phyloP scores from a whole-genome alignment of 2,329 filamentous ascomycete species.

The Cercospora beticola region DNA sequence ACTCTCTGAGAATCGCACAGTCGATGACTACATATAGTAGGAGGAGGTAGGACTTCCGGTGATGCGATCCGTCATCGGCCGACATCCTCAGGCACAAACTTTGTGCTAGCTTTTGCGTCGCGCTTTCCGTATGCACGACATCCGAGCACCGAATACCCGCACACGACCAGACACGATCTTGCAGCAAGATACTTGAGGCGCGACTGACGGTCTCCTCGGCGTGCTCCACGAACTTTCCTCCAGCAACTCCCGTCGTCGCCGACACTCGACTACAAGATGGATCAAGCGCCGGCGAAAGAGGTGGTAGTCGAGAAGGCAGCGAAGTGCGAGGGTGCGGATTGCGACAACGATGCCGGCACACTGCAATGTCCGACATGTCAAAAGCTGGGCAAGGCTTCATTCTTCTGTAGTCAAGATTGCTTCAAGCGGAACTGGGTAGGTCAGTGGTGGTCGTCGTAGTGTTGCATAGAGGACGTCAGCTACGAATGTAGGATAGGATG shows the following conservation, averaged over 20 bases:
- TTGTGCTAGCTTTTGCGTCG: not conserved
- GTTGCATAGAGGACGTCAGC: conserved; percentile 27
- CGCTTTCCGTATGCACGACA: not conserved
- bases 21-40: conserved; percentile 11
- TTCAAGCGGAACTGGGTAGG: conserved; percentile 98
- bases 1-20: not conserved
- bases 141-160: not conserved
- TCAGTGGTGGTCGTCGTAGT: conserved; percentile 26
- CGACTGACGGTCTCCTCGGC: not conserved
- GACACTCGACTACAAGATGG: conserved; percentile 22
- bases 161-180: not conserved
- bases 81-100: not conserved
- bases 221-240: not conserved
- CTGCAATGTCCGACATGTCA: conserved; percentile 94
- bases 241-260: not conserved
- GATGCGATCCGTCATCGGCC: conserved; percentile 16
- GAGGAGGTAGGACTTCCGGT: conserved; percentile 1
- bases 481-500: not conserved
- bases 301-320: conserved; percentile 51
- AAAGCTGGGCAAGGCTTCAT: conserved; percentile 86
- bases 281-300: conserved; percentile 38
- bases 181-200: not conserved
- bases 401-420: conserved; percentile 97
- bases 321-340: conserved; percentile 79
- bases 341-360: conserved; percentile 78